A percentile compares a stretch with the other conserved stretches of the same genome.
These are phyloP conservation scores for Rhodotorula sp. DNA, from an alignment of 1,284 basidiomycete genomes.

Conservation along the genomic window DNA sequence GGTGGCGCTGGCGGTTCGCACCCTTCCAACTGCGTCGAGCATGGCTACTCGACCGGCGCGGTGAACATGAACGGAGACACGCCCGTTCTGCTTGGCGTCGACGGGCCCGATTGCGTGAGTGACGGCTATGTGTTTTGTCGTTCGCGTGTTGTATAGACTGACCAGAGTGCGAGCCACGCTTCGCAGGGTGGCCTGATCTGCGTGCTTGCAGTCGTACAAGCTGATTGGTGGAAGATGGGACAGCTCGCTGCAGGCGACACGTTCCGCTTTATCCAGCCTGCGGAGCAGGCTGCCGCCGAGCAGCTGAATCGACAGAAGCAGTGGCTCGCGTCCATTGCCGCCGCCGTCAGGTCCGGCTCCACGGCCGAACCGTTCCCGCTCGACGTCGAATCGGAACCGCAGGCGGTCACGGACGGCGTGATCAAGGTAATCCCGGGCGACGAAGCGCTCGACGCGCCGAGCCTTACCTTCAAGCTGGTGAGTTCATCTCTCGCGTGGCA, in stretches of 20 bases:
- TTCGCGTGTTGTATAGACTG: conserved; percentile 49
- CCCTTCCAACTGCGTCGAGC: conserved; percentile 64
- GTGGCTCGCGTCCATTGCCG: conserved; percentile 42
- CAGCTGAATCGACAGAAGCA: conserved; percentile 44
- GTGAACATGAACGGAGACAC: conserved; percentile 68
- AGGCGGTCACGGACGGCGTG: conserved; percentile 9
- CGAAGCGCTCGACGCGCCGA: conserved; percentile 3
- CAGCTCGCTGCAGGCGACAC: conserved; percentile 59
- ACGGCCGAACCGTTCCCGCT: conserved; percentile 6
- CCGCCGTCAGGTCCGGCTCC: conserved; percentile 38
- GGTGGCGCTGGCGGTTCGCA: conserved; percentile 71
- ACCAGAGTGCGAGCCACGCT: neutral
- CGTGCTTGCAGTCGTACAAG: conserved; percentile 51
- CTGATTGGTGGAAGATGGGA: conserved; percentile 60
- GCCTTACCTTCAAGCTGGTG: conserved; percentile 10
- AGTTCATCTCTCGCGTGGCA: too few species aligned
- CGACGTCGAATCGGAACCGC: neutral
- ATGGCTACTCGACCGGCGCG: conserved; percentile 58
- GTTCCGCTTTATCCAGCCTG: conserved; percentile 55
- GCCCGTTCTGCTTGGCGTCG: conserved; percentile 63
- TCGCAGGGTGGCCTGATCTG: conserved; percentile 13
- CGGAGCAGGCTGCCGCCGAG: conserved; percentile 51
- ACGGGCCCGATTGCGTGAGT: conserved; percentile 58
- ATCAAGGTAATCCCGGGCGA: conserved; percentile 15
- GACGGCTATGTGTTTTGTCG: conserved; percentile 8